Conservation (phyloP, 768 basidiomycete species). For the Amanita fuliginea region DNA sequence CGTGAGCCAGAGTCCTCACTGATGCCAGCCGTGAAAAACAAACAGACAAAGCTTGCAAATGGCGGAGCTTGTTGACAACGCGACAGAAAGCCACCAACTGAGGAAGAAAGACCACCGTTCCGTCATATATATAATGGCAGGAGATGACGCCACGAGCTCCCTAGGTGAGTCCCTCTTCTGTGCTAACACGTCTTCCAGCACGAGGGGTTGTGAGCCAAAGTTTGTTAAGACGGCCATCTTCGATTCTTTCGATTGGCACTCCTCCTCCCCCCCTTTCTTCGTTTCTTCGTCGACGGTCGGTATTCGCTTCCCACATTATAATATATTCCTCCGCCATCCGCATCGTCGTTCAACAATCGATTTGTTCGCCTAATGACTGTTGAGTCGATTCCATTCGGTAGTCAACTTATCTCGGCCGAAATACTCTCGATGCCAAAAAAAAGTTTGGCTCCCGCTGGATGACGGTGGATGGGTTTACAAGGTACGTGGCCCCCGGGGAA, state of each 20-base stretch:
- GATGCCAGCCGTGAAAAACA: no score
- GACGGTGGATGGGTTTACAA: neutral
- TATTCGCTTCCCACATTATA: no score
- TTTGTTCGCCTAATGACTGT: neutral
- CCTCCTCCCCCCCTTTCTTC: no score
- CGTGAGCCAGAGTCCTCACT: no score
- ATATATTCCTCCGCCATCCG: neutral
- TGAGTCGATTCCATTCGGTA: neutral
- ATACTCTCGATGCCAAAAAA: neutral
- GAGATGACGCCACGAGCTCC: neutral
- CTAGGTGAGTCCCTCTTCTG: neutral
- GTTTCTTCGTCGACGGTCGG: no score
- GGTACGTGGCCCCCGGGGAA: neutral
- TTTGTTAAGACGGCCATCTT: neutral
- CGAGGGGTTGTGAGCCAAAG: neutral
- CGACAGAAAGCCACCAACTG: neutral
- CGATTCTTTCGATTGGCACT: neutral
- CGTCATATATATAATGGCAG: neutral
- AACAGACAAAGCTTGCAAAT: no score
- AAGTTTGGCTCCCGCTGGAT: no score
- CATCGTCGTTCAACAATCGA: neutral
- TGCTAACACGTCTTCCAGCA: neutral
- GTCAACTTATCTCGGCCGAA: neutral
- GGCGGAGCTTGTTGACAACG: no score
- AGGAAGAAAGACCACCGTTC: neutral